Base-by-base conservation (phyloP, 202 grass and related monocot genomes). In the Panicum hallii region DNA sequence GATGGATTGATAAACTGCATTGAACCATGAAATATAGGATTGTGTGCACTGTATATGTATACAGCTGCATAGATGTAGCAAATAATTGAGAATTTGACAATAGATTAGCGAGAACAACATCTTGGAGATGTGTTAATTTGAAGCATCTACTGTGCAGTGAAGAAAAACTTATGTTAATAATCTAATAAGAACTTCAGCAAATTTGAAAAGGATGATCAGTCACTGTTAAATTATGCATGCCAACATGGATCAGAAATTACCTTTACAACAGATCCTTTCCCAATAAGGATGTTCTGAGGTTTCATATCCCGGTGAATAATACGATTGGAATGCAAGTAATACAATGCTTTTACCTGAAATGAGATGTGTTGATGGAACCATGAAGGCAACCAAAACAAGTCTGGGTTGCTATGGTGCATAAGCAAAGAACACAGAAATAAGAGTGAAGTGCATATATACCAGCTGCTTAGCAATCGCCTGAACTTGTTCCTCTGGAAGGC, bases 251-350 rank as follows among this genome's bases (percentile, higher is more conserved):
- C 36, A 83, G 17, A 56, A 32, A 32, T 30, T 92, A 99, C 96
- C 93, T 95, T 99, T 22, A 99, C 93, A 89, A 94, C 73, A 86
- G 96, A 95, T 74, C 93, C 93, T 83, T 94, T 90, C 40, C 96
- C 93, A 23, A 95, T 99, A 86, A 95, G 93, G 63, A 99, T 99
- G 81, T 99, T 99, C 86, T 99, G 91, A 63, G 93, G 96, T 86
- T 99, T 99, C 96, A 99, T 99, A 89, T 95, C 96, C 49, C 93
- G 86, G 82, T 99, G 96, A 65, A 99, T 95, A 64, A 99, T 99
- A 26, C 93, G 82, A 90, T 96, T 95, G 26, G 96, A 94, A 70
- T 99, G 96, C 85, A 99, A 94, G 85, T 95, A 99, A 77, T 95
- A 82, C 61, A 95, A 75, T 38, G 93, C 93, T 90, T 95, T 99